phyloP scores from a whole-genome alignment of 768 basidiomycete genomes.

The Coprinopsis strossmayeri region DNA sequence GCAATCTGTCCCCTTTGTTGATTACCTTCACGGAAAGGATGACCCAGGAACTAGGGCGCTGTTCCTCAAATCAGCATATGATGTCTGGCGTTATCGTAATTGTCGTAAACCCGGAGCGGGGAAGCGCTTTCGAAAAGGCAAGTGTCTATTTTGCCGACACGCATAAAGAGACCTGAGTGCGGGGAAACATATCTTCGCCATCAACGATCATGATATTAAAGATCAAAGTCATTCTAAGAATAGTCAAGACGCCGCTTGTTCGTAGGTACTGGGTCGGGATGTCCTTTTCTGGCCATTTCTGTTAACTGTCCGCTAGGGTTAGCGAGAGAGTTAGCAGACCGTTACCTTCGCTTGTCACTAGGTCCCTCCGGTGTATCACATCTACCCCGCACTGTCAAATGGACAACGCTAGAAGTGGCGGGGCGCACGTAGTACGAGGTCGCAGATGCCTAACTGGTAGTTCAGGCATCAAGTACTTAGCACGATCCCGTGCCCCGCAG shows the following conservation, averaged over 20 bases:
- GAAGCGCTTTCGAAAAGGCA: background rate
- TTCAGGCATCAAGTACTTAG: too few species aligned
- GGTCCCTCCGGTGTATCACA: too few species aligned
- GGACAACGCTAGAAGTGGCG: too few species aligned
- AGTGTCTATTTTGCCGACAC: background rate
- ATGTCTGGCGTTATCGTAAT: background rate
- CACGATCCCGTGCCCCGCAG: too few species aligned
- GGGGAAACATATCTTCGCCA: background rate
- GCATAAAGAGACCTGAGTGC: background rate
- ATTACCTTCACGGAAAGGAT: background rate
- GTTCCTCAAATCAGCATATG: background rate
- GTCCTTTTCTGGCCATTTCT: background rate
- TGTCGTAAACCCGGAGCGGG: background rate
- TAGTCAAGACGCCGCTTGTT: conserved; percentile 1
- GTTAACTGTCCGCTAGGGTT: background rate
- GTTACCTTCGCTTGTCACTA: background rate
- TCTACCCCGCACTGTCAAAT: too few species aligned
- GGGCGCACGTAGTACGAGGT: too few species aligned
- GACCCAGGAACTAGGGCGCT: background rate
- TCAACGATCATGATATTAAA: background rate
- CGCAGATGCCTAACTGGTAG: too few species aligned
- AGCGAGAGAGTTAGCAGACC: background rate
- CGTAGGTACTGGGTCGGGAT: conserved; percentile 2
- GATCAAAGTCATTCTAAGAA: background rate
- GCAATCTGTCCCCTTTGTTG: background rate